Evolutionary conservation across 192 early-diverging fungal genomes (phyloP), one percentile per base, ranked within the genome.

Genomic region (Phlyctochytrium arcticum): DNA sequence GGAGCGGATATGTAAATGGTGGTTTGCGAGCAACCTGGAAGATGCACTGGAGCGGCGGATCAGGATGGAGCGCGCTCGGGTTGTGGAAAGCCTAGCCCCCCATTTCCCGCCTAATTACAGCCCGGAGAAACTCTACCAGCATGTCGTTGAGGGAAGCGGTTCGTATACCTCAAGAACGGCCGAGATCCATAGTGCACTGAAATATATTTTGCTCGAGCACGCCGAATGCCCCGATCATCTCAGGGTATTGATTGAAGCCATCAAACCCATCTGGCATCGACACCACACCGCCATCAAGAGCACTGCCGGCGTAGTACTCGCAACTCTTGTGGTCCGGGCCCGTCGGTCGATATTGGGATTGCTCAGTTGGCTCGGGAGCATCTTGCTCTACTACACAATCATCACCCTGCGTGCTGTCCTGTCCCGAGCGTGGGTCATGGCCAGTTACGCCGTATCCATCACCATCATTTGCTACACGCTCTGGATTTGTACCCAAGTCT

Each of bases 41-140:
- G 17, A 29, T 12, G 26, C 48, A 17, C 29, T 66, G 3, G 54
- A 66, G 15, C 8, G 32, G 8, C 29, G 34, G 5, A 64, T 64
- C 35, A 26, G 27, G 50, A 19, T 19, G 5, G 23, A 54, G 33
- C 51, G 27, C 30, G 31, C n/a, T 10, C 6, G 31, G 19, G 5
- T 17, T 10, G 21, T 60, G 24, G 17, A 60, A 4, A 12, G 12
- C 19, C n/a, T 64, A 12, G 17, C 21, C 3, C 32, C 32, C 7
- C 31, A 64, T 26, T 33, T 64, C 9, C 62, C 62, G 1, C n/a
- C 9, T 8, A n/a, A 51, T 26, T 64, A 64, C 34, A 33, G 35
- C 27, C 29, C 17, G 15, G 49, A 7, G 9, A 27, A 10, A 5
- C 31, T 64, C 5, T 3, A 54, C 15, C 24, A 32, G 15, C 31